Conservation (phyloP, 2,329 filamentous ascomycete species). For the Fusarium neocosmosporiellum region DNA sequence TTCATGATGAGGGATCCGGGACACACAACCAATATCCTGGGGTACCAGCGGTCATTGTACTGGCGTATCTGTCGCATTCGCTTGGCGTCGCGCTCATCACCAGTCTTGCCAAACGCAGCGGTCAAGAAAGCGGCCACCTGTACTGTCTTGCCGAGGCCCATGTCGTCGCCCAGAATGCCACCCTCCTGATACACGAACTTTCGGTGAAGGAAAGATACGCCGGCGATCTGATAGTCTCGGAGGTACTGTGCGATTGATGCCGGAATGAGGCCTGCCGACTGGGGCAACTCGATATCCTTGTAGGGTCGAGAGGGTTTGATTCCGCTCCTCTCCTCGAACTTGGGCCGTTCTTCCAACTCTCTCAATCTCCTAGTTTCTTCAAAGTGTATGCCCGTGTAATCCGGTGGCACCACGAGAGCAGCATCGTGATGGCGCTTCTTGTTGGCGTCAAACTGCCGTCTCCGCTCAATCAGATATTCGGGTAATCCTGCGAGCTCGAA, state of each 20-base stretch:
- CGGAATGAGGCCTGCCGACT: constrained; percentile 85
- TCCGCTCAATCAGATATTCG: constrained; percentile 79
- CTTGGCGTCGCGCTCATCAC: constrained; percentile 85
- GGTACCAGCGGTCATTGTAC: constrained; percentile 75
- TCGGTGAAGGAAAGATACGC: constrained; percentile 86
- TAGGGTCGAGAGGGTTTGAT: constrained; percentile 76
- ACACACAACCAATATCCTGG: constrained; percentile 83
- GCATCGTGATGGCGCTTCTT: constrained; percentile 69
- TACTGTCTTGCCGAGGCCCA: constrained; percentile 97
- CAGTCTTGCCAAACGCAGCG: constrained; percentile 93
- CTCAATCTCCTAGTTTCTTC: constrained; percentile 54
- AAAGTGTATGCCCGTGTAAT: constrained; percentile 80
- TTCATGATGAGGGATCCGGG: constrained; percentile 90
- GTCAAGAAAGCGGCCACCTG: constrained; percentile 94
- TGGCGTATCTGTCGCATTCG: constrained; percentile 88
- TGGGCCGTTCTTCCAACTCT: constrained; percentile 73
- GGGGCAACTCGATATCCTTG: constrained; percentile 78
- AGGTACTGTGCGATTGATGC: constrained; percentile 92
- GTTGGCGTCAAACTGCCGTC: constrained; percentile 74
- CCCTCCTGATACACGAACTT: constrained; percentile 93
- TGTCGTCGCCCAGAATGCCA: constrained; percentile 93
- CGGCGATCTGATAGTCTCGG: constrained; percentile 89
- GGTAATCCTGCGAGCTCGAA: constrained; percentile 56
- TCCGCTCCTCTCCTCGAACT: constrained; percentile 65
- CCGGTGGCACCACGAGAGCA: constrained; percentile 81